Percentiles rank a stretch among this genome's conserved stretches.
These are phyloP conservation scores for Silene vulgaris DNA, from an alignment of 179 eudicot genomes.

Conservation along the genomic window DNA sequence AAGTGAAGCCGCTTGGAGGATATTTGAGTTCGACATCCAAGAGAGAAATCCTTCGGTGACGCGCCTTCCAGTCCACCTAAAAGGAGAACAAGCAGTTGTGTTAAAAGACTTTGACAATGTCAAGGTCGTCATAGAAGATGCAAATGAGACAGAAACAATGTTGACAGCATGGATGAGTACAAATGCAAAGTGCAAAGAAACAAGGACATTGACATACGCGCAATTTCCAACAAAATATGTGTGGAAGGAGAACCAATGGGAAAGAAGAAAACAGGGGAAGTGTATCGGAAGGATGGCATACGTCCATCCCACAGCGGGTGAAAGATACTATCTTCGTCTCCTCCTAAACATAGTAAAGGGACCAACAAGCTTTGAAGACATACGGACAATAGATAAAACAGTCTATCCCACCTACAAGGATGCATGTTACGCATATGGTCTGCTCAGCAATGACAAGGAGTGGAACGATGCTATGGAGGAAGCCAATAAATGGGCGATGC, in stretches of 20 bases:
- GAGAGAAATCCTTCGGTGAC: too few relatives aligned
- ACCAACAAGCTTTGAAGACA: not conserved
- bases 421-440: not conserved
- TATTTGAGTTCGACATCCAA: too few relatives aligned
- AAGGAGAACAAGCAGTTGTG: not conserved
- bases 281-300: not conserved
- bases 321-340: not conserved
- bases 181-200: not conserved
- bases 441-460: slow-evolving; percentile 10
- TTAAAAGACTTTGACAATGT: too few relatives aligned
- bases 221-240: not conserved
- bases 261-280: not conserved
- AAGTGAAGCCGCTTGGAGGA: too few relatives aligned
- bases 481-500: slow-evolving; percentile 4
- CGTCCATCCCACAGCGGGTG: slow-evolving; percentile 1
- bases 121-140: too few relatives aligned
- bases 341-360: slow-evolving; percentile 5
- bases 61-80: too few relatives aligned
- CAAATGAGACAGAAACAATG: not conserved
- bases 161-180: slow-evolving; percentile 8
- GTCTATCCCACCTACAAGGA: not conserved
- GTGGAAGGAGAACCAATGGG: not conserved
- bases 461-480: slow-evolving; percentile 11
- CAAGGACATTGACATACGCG: not conserved
- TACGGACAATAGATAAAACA: not conserved